Evolutionary conservation across 2,329 filamentous ascomycete species (phyloP), one percentile per base, ranked within the genome.

Genomic region (Sporothrix globosa): DNA sequence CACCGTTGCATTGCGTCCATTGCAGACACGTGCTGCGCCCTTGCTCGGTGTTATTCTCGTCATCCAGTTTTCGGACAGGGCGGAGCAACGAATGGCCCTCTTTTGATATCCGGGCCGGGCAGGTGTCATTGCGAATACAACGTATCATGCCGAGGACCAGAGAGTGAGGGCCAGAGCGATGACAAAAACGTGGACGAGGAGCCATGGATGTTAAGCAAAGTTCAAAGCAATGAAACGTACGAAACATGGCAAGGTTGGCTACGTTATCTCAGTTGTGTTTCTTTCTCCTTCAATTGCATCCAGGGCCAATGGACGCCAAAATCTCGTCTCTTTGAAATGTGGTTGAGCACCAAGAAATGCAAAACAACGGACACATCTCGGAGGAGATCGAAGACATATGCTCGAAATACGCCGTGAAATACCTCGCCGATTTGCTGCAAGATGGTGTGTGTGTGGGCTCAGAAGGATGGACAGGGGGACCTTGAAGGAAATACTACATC

Each of bases 11-110:
- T 60, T 60, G 56, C 56, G 56, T 60, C 24, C 21, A 34, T 60
- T 60, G 44, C 56, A 60, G 56, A 60, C 56, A 44, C 56, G 56
- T 60, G 56, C 56, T 60, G 34, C 34, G 19, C 56, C 34, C 56
- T 44, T 19, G 34, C 34, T 60, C 34, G 34, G 10, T 39, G 30
- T 34, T 34, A 9, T 34, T 34, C 21, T 11, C 24, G 21, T 52
- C 50, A n/a, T 53, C 50, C 48, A 9, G 48, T 21, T 24, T 24
- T 17, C n/a, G 56, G 19, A 21, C 13, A n/a, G 56, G 27, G 34
- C 34, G 56, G 34, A 60, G 56, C 19, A 60, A 34, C 34, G 34
- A 44, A 44, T 24, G 56, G 54, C 54, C 54, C 30, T 34, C 30
- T 34, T 34, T 53, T 60, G 54, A 21, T 41, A 41, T 19, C 30